Evolutionary conservation across 2,329 filamentous ascomycete genomes (phyloP), one percentile per base, ranked within the genome.

Genomic region (Diaporthe ampelina): DNA sequence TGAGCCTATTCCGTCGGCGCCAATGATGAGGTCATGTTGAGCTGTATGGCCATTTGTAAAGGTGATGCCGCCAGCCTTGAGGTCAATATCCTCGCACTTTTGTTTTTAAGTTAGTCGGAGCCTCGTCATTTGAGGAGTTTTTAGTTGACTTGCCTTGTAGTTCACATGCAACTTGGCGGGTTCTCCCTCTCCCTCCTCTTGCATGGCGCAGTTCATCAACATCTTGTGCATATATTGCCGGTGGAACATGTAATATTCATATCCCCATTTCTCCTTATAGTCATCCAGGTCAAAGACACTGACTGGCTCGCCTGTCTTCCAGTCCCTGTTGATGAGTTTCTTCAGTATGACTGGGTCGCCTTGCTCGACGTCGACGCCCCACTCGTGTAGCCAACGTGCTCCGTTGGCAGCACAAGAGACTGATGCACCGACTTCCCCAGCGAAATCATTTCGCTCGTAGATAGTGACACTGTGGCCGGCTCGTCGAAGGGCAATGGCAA

Each of bases 381-480:
- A 94, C 80, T 92, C 90, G 75, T 92, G 88, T 10, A 94, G 83
- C 91, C 91, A 94, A 61, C 90, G 86, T 1, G 91, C 92, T 10
- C 92, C 92, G 78, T 94, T 94, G 13, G 92, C 91, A 1, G 92
- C 92, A 78, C 91, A 93, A 0, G 89, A 91, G 0, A 93, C 87
- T 0, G 91, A 92, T 0, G 91, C 91, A 17, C 92, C 92, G 0
- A 92, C 91, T 79, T 94, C 92, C 19, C 91, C 91, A 0, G 88
- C 91, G 77, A 90, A 94, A 80, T 94, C 90, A 45, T 88, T 86
- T 50, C 88, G 88, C 79, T 93, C 92, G 79, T 94, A 94, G 76
- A 94, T 88, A 26, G 89, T 92, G 3, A 88, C 86, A 1, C 78
- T 67, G 78, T 88, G 87, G 26, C 87, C 87, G 3, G 85, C 83